Evolutionary conservation across 2,329 filamentous ascomycete genomes (phyloP), one percentile per base, ranked within the genome.

Genomic region (Aspergillus floridensis): DNA sequence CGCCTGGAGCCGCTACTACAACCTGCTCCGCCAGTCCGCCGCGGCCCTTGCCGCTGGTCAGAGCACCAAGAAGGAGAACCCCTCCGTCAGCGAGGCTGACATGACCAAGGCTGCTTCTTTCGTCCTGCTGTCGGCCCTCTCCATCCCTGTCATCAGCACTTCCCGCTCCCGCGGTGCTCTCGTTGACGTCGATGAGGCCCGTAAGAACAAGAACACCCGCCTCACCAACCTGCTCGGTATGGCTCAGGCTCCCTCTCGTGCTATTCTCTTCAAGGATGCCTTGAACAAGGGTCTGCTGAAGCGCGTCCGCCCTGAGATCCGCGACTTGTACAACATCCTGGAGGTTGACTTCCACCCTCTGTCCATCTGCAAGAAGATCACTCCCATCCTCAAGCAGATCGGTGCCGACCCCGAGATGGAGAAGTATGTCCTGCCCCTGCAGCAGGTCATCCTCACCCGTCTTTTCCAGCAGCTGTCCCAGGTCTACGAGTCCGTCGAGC

Each of bases 81-180:
- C 95, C 49, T 87, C 91, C 47, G 89, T 93, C 57, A 88, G 88
- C 49, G 95, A 98, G 71, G 88, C 90, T 31, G 93, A 98, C 71
- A 88, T 98, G 70, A 92, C 93, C 77, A 93, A 93, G 80, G 91
- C 92, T 60, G 93, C 95, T 19, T 98, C 95, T 0, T 98, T 96
- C 70, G 96, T 99, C 59, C 85, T 99, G 51, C 82, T 99, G 56
- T 96, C 95, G 21, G 93, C 95, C 53, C 87, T 99, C 56, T 90
- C 95, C n/a, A 99, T 99, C 65, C 95, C 95, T 12, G 95, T 99
- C 80, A 99, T 99, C 79, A 99, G 95, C 86, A 98, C 95, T 49
- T 93, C 93, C 29, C 88, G 95, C 72, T 99, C 95, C 57, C 91
- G 95, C 50, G 95, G 95, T 73, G 95, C 93, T 62, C 88, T 99